Conservation (phyloP, 345 rosid genomes). For the Aquilaria malaccensis region DNA sequence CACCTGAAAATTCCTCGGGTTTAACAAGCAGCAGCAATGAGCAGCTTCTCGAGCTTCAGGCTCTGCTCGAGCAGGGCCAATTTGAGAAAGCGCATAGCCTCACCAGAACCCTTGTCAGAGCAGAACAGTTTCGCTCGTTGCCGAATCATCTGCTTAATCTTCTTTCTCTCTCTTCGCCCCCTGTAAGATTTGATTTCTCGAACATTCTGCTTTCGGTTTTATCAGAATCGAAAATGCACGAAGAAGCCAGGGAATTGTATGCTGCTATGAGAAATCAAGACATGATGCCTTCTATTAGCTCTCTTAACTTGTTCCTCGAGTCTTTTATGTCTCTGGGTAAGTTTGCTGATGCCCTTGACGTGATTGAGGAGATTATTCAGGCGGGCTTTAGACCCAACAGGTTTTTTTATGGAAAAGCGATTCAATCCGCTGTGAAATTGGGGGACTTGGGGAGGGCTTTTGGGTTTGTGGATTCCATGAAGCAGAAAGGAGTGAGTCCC, state of each 20-base stretch:
- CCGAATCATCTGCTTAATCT: constrained; percentile 40
- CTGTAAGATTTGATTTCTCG: constrained; percentile 33
- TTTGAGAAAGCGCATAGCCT: constrained; percentile 35
- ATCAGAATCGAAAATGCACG: constrained; percentile 36
- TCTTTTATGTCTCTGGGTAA: constrained; percentile 32
- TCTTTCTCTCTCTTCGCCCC: constrained; percentile 39
- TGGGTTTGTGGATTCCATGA: constrained; percentile 48
- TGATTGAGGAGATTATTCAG: constrained; percentile 38
- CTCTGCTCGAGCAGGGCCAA: constrained; percentile 49
- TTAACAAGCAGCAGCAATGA: too few species aligned
- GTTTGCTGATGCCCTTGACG: constrained; percentile 27
- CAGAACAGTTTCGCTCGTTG: constrained; percentile 34
- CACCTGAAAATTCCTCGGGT: too few species aligned
- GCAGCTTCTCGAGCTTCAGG: neutral
- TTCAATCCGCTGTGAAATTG: constrained; percentile 56
- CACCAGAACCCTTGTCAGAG: constrained; percentile 34
- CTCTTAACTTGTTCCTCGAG: constrained; percentile 32
- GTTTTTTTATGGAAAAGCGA: constrained; percentile 51
- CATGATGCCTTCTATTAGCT: constrained; percentile 32
- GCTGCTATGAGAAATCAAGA: constrained; percentile 34
- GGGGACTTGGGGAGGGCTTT: constrained; percentile 44
- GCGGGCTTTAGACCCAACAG: constrained; percentile 40
- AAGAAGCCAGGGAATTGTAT: constrained; percentile 39
- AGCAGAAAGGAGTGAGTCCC: constrained; percentile 33
- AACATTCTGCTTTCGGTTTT: constrained; percentile 36